Evolutionary conservation across 2,329 filamentous ascomycete genomes (phyloP).

Genomic region (Colletotrichum sp.): DNA sequence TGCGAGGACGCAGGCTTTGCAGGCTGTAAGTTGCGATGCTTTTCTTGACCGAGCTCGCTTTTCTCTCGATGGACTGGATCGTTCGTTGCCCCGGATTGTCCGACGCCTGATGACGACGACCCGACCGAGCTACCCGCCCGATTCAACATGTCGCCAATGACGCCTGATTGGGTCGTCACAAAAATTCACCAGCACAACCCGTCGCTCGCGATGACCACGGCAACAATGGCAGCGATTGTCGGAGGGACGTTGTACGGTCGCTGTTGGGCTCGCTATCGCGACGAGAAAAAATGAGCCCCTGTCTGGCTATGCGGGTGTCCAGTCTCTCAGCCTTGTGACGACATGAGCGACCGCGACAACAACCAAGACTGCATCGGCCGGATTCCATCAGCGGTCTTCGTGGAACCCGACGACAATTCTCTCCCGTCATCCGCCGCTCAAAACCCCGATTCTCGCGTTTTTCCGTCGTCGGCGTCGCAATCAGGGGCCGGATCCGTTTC

Average conservation of each 20-base stretch:
- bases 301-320: not conserved
- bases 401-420: not conserved
- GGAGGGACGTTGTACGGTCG: not conserved
- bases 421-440: not conserved
- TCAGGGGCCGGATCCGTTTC: slow-evolving; percentile 7
- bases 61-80: not conserved
- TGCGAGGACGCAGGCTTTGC: slow-evolving; percentile 68
- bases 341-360: not conserved
- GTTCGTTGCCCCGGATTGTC: not conserved
- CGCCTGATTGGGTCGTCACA: not conserved
- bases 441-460: not conserved
- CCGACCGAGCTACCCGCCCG: slow-evolving; percentile 6
- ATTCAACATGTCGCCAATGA: slow-evolving; percentile 4
- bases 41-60: slow-evolving; percentile 3
- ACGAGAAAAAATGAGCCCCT: not conserved
- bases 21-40: slow-evolving; percentile 72
- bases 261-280: not conserved
- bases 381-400: not conserved
- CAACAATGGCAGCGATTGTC: not conserved
- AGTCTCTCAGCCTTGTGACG: not conserved
- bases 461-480: not conserved
- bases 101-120: slow-evolving; percentile 15
- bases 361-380: not conserved
- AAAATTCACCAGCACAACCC: not conserved
- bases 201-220: not conserved